Evolutionary conservation across 2,329 filamentous ascomycete species (phyloP).

Genomic region (Pseudopyricularia javanii): DNA sequence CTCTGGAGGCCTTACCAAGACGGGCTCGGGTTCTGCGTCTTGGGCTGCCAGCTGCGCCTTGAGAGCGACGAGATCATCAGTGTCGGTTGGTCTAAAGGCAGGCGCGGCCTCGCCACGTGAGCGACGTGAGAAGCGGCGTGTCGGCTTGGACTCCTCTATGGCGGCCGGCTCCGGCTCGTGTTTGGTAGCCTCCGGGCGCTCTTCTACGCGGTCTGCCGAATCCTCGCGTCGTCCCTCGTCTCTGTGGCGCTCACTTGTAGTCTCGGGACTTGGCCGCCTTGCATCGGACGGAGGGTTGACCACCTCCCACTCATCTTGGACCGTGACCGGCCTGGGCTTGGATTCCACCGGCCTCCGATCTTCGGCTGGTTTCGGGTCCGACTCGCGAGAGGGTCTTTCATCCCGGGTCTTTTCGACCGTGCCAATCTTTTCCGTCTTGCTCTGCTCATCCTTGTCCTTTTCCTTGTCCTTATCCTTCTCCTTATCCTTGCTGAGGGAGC

Average conservation of each 20-base stretch:
- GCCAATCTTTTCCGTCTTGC: conserved; percentile 18
- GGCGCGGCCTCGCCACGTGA: conserved; percentile 24
- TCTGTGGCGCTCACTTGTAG: conserved; percentile 16
- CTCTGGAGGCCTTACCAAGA: background rate
- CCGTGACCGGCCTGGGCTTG: conserved; percentile 5
- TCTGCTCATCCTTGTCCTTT: conserved; percentile 1
- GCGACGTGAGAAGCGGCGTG: conserved; percentile 13
- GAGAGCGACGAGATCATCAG: conserved; percentile 33
- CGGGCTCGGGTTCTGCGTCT: conserved; percentile 10
- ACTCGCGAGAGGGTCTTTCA: conserved; percentile 11
- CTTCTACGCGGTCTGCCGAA: conserved; percentile 9
- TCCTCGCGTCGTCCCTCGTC: conserved; percentile 25
- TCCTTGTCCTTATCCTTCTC: conserved; percentile 20
- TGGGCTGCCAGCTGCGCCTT: conserved; percentile 37
- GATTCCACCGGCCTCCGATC: background rate
- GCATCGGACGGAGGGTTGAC: conserved; percentile 8
- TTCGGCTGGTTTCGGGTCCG: conserved; percentile 13
- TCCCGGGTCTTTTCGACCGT: conserved; percentile 1
- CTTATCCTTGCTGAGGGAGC: conserved; percentile 17
- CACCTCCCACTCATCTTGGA: conserved; percentile 5
- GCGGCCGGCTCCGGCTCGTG: background rate
- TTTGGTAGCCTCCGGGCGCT: background rate
- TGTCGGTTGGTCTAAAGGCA: conserved; percentile 40
- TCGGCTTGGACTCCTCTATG: conserved; percentile 20
- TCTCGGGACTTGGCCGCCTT: conserved; percentile 5